Conservation (phyloP, 495 filamentous ascomycete species). For the Lasiosphaeria hispida region DNA sequence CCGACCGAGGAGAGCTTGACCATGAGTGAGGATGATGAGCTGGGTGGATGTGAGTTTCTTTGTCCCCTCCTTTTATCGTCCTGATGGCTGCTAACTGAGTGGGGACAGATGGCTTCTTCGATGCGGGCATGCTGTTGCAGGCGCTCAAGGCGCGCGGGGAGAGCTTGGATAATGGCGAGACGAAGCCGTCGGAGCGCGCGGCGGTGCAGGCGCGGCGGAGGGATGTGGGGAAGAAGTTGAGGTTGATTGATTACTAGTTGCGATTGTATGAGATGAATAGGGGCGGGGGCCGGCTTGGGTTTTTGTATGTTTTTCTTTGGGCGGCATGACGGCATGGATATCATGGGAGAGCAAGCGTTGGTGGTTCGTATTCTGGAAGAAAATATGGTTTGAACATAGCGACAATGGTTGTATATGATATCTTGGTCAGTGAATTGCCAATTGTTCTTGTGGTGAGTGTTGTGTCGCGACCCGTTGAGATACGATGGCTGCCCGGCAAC, state of each 20-base stretch:
- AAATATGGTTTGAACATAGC: too few species aligned
- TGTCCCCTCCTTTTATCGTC: not conserved
- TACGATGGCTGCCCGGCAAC: too few species aligned
- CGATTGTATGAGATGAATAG: too few species aligned
- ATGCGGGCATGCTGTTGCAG: conserved; percentile 88
- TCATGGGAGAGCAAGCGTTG: too few species aligned
- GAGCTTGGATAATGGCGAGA: conserved; percentile 39
- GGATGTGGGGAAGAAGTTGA: conserved; percentile 76
- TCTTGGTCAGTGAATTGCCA: too few species aligned
- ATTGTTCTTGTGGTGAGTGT: too few species aligned
- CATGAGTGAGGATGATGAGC: conserved; percentile 80
- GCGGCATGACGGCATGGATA: too few species aligned
- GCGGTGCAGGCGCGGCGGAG: conserved; percentile 52
- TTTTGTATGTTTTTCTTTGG: too few species aligned
- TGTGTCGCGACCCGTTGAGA: too few species aligned
- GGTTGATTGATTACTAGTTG: conserved; percentile 67
- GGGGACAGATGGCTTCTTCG: conserved; percentile 84
- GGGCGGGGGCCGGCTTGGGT: too few species aligned
- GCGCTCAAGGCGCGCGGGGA: conserved; percentile 66
- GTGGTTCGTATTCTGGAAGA: too few species aligned
- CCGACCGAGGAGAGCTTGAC: conserved; percentile 58
- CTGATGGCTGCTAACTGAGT: conserved; percentile 19
- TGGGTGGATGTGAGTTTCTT: conserved; percentile 80
- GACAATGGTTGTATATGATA: too few species aligned
- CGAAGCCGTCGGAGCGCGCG: conserved; percentile 46